Conservation (phyloP, 2,329 filamentous ascomycete species). For the Hirsutella thompsonii region DNA sequence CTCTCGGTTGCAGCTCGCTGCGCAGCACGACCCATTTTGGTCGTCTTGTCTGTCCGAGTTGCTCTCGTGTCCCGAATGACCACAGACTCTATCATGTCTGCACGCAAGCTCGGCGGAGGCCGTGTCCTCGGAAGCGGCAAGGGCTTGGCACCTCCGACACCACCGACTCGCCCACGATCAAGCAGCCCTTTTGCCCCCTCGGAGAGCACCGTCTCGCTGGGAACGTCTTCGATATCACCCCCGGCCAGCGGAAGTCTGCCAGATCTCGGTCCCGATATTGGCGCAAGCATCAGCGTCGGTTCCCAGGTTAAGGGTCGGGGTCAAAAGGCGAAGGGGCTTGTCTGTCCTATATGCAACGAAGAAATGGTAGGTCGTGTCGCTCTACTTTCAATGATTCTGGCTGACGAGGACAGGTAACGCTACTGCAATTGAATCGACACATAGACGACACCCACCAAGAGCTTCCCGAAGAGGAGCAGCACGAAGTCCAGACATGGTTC, state of each 20-base stretch:
- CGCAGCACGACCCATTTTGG: conserved; percentile 17
- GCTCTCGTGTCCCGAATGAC: conserved; percentile 12
- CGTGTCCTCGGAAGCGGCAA: conserved; percentile 81
- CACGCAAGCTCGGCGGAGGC: conserved; percentile 81
- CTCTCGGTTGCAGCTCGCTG: conserved; percentile 15
- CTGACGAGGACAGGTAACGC: conserved; percentile 51
- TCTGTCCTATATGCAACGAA: conserved; percentile 96
- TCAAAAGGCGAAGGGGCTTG: conserved; percentile 45
- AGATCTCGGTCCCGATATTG: conserved; percentile 63
- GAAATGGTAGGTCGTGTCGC: conserved; percentile 63
- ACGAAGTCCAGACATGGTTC: conserved; percentile 96
- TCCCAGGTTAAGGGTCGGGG: conserved; percentile 39
- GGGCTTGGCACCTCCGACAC: conserved; percentile 55
- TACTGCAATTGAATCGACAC: conserved; percentile 77
- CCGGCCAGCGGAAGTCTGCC: conserved; percentile 48
- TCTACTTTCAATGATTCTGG: not conserved
- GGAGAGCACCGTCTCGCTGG: conserved; percentile 65
- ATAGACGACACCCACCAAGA: conserved; percentile 87
- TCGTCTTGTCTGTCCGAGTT: conserved; percentile 13
- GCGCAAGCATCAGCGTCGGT: conserved; percentile 63
- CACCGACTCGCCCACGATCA: conserved; percentile 28
- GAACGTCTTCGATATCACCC: conserved; percentile 57
- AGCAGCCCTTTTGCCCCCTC: conserved; percentile 40
- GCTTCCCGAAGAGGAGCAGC: conserved; percentile 74
- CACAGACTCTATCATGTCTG: conserved; percentile 48